phyloP scores from a whole-genome alignment of 768 basidiomycete species.

The Tremella fuciformis region DNA sequence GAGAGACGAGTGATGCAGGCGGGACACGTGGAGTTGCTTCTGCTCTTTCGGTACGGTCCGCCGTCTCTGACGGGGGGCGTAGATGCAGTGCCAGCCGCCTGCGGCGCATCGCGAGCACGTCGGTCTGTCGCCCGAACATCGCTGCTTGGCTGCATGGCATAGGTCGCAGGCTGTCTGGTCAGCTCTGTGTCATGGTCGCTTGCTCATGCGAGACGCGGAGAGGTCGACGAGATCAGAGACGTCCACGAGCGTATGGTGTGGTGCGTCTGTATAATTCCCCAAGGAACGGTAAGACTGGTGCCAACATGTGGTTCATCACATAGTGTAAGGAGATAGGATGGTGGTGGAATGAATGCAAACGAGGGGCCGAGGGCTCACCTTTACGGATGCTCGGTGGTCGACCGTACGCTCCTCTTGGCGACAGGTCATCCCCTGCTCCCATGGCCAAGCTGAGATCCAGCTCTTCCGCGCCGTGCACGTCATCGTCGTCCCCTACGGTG shows the following conservation, averaged over 20 bases:
- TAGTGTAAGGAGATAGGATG: background rate
- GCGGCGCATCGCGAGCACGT: constrained; percentile 43
- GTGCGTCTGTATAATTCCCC: background rate
- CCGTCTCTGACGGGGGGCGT: constrained; percentile 47
- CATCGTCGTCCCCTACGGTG: constrained; percentile 24
- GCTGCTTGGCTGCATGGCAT: constrained; percentile 48
- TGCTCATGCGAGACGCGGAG: background rate
- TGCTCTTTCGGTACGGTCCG: constrained; percentile 45
- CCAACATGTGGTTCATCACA: constrained; percentile 4
- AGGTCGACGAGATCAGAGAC: constrained; percentile 7
- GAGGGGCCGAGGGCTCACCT: constrained; percentile 23
- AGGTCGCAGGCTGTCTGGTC: constrained; percentile 38
- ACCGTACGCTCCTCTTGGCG: constrained; percentile 17
- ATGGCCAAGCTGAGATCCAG: constrained; percentile 29
- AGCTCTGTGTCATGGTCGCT: background rate
- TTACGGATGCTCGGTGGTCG: constrained; percentile 47
- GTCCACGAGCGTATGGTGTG: background rate
- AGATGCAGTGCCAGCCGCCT: constrained; percentile 44
- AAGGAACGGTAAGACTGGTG: constrained; percentile 6
- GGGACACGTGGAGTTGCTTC: constrained; percentile 10
- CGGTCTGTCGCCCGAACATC: constrained; percentile 48
- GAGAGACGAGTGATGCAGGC: background rate
- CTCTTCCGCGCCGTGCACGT: constrained; percentile 20
- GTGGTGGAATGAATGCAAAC: background rate
- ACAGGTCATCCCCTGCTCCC: constrained; percentile 16